A percentile compares a stretch with the other conserved stretches of the same genome.
These are phyloP conservation scores for Sphagnum tenellum DNA, from an alignment of 225 moss, liverwort and hornwort genomes.

Conservation along the genomic window DNA sequence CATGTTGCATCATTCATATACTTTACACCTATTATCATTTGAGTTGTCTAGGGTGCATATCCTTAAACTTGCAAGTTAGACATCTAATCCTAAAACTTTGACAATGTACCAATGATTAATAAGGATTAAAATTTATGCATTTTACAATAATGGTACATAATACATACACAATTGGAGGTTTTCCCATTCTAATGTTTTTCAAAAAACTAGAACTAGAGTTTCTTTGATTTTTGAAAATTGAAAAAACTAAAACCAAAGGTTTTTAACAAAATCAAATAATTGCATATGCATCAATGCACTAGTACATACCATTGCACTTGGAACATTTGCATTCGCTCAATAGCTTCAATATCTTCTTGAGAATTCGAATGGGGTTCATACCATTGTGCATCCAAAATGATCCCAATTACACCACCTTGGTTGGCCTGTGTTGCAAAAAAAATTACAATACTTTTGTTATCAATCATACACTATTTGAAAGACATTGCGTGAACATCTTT, in stretches of 20 bases:
- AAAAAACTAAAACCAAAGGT: not conserved
- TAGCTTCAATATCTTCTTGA: slow-evolving; percentile 24
- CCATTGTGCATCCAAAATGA: slow-evolving; percentile 21
- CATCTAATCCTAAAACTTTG: not conserved
- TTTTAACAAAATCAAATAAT: not conserved
- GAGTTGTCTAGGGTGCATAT: not conserved
- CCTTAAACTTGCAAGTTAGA: not conserved
- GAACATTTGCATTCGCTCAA: slow-evolving; percentile 25
- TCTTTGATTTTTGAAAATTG: not conserved
- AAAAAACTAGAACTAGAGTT: not conserved
- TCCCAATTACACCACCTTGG: slow-evolving; percentile 32
- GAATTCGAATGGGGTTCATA: slow-evolving; percentile 25
- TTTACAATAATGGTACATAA: no score
- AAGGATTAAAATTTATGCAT: not conserved
- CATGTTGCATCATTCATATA: no score
- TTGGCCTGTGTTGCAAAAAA: slow-evolving; percentile 11
- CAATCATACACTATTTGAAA: not conserved
- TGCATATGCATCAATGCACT: not conserved
- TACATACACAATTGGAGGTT: no score
- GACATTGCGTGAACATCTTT: not conserved
- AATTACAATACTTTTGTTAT: not conserved
- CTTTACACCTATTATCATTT: no score
- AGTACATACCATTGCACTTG: slow-evolving; percentile 18
- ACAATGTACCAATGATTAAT: not conserved
- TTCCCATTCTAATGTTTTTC: not conserved